Base-by-base conservation (phyloP, 2,329 filamentous ascomycete species). In the Stemphylium lycopersici region DNA sequence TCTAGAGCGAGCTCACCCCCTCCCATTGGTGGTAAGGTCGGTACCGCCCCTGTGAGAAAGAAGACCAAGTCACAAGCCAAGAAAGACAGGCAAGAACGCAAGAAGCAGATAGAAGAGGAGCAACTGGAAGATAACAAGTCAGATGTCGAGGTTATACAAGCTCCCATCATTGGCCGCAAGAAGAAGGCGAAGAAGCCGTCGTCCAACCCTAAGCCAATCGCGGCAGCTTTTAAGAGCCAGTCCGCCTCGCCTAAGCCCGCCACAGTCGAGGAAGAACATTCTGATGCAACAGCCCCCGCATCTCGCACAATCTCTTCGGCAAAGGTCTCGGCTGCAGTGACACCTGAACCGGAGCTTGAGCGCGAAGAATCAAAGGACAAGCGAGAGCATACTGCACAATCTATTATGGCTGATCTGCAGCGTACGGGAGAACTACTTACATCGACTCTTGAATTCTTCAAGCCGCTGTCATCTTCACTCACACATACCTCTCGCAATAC, bases 21-120 rank as follows among this genome's bases (percentile, higher is more conserved):
- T 22, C 88, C 69, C 5, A 45, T 87, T 6, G 83, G 83, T 26
- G 78, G 80, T 3, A 88, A 83, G 63, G 79, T 91, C 42, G 89
- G 90, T 4, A 85, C 86, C 41, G 88, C 89, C 4, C 86, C 88
- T 12, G 80, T 90, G 3, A 82, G 89, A 55, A 78, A 80, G 18
- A 90, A 88, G 40, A 91, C 90, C 7, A 93, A 92, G 78, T 91
- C 87, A 66, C 88, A 90, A 70, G 84, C 89, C 69, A 89, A 89
- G 70, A 93, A 93, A 74, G 85, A 90, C 66, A 85, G 87, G 59
- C 88, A 87, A 70, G 87, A 76, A 52, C 65, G 69, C 11, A 73
- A 89, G 59, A 83, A 82, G 15, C 78, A 85, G 55, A 89, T 87
- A 66, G 85, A 87, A 65, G 87, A 89, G 51, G 82, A 81, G 31